phyloP scores from a whole-genome alignment of 2,329 filamentous ascomycete species.

The Neurospora crassa region DNA sequence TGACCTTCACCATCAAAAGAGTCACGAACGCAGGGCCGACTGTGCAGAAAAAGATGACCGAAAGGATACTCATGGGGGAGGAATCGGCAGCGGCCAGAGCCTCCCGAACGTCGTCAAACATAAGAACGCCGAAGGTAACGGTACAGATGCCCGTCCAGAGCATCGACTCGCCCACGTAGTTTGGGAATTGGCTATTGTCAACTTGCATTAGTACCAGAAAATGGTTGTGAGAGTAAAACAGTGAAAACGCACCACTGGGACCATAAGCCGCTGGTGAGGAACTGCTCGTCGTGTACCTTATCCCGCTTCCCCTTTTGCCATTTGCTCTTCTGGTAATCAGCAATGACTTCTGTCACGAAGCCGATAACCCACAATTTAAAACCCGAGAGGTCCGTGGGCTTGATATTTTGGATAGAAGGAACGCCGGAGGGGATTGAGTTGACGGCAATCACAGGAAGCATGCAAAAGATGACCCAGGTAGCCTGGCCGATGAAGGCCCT shows the following conservation, averaged over 20 bases:
- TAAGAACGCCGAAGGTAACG: conserved; percentile 45
- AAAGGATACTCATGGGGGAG: conserved; percentile 21
- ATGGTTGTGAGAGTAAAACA: not conserved
- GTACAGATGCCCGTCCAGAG: conserved; percentile 61
- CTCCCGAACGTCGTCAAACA: conserved; percentile 41
- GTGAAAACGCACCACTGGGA: conserved; percentile 33
- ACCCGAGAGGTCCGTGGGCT: conserved; percentile 46
- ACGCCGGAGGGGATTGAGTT: conserved; percentile 51
- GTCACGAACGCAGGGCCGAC: conserved; percentile 55
- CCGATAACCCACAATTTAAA: conserved; percentile 49
- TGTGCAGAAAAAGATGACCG: conserved; percentile 35
- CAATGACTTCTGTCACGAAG: conserved; percentile 48
- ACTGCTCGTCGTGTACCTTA: conserved; percentile 59
- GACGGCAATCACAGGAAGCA: conserved; percentile 54
- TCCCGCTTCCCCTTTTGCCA: conserved; percentile 53
- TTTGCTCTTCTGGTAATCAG: conserved; percentile 53
- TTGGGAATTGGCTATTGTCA: conserved; percentile 45
- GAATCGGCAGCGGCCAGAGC: conserved; percentile 36
- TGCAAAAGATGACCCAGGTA: conserved; percentile 57
- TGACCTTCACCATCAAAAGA: conserved; percentile 53
- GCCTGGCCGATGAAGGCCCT: conserved; percentile 44
- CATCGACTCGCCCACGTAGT: conserved; percentile 64
- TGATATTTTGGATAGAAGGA: conserved; percentile 39
- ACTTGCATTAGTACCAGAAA: conserved; percentile 1
- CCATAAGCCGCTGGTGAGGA: conserved; percentile 55